Conservation (phyloP, 768 basidiomycete species). For the Rossbeevera mucosa region DNA sequence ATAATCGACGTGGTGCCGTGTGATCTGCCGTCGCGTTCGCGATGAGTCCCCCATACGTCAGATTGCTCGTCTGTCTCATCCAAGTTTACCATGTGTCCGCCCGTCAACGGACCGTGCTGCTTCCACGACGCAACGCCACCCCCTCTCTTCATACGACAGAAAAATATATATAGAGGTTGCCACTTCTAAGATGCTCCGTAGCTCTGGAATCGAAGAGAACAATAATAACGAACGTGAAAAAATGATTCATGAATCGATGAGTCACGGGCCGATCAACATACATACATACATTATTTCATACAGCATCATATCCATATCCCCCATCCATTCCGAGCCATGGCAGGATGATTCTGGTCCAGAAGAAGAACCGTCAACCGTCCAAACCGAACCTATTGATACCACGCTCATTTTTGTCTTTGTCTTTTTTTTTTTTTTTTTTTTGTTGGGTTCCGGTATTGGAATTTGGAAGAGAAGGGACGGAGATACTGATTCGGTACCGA, state of each 20-base stretch:
- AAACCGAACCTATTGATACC: no score
- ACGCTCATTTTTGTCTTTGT: no score
- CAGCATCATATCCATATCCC: no score
- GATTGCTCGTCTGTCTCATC: neutral
- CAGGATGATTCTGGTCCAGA: no score
- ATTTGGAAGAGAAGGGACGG: neutral
- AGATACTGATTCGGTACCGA: neutral
- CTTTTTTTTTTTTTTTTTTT: neutral
- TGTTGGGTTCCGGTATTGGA: neutral
- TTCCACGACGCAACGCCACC: constrained; percentile 9
- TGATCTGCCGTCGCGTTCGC: neutral
- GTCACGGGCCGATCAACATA: no score
- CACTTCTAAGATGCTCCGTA: neutral
- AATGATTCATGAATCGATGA: neutral
- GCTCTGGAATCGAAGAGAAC: neutral
- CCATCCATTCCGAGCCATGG: no score
- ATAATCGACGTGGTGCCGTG: constrained; percentile 4
- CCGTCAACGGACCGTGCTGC: neutral
- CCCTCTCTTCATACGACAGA: neutral
- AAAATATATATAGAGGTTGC: neutral
- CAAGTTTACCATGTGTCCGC: neutral
- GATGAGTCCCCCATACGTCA: neutral
- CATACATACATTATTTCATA: no score
- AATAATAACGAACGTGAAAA: neutral
- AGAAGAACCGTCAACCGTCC: no score